Conservation (phyloP, 495 filamentous ascomycete genomes). For the Xanthoparmelia taractica region DNA sequence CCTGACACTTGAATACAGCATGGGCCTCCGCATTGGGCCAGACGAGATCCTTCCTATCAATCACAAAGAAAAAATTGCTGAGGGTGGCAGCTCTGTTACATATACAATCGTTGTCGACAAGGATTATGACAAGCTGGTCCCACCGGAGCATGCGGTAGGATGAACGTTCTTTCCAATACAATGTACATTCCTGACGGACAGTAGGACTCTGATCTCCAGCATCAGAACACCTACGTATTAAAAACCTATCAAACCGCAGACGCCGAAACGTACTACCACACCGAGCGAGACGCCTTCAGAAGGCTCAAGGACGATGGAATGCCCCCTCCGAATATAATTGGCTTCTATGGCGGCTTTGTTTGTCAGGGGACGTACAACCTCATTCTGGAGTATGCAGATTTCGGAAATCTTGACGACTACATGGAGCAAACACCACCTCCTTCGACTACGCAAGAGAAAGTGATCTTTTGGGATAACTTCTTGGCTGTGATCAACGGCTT, state of each 20-base stretch:
- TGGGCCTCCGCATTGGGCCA: slow-evolving; percentile 5
- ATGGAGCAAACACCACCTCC: slow-evolving; percentile 30
- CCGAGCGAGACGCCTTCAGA: slow-evolving; percentile 33
- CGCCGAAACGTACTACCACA: slow-evolving; percentile 29
- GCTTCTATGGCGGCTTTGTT: slow-evolving; percentile 38
- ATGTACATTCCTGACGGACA: not conserved
- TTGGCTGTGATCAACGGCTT: slow-evolving; percentile 25
- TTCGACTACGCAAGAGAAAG: slow-evolving; percentile 10
- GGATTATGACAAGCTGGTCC: slow-evolving; percentile 18
- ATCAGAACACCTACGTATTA: slow-evolving; percentile 31
- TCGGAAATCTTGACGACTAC: slow-evolving; percentile 37
- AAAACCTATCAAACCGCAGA: slow-evolving; percentile 34
- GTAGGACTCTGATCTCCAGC: not conserved
- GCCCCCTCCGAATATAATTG: slow-evolving; percentile 32
- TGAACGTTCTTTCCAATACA: not conserved
- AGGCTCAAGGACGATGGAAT: slow-evolving; percentile 24
- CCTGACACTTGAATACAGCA: slow-evolving; percentile 12
- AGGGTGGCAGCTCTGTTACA: slow-evolving; percentile 15
- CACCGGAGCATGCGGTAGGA: not conserved
- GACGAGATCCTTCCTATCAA: slow-evolving; percentile 18
- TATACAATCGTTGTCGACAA: slow-evolving; percentile 17
- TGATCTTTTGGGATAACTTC: not conserved
- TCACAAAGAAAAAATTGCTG: slow-evolving; percentile 1
- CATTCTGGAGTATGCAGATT: slow-evolving; percentile 41
- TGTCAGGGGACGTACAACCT: slow-evolving; percentile 35